These are phyloP conservation scores for Tricholoma terreum DNA, from an alignment of 768 basidiomycete genomes.

Conservation along the genomic window DNA sequence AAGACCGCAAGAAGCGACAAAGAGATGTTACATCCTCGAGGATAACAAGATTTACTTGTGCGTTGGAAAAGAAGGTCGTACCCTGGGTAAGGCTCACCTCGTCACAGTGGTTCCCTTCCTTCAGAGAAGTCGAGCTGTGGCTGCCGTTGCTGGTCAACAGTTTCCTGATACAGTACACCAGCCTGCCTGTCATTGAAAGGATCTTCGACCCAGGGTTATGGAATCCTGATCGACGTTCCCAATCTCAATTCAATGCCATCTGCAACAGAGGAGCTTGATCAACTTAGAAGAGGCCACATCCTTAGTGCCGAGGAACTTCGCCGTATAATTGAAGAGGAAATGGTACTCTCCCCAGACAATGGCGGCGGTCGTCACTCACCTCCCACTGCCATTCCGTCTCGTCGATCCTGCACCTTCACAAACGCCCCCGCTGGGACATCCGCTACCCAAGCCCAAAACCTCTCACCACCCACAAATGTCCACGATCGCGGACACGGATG, in stretches of 20 bases:
- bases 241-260: constrained; percentile 34
- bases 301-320: constrained; percentile 37
- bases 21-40: constrained; percentile 25
- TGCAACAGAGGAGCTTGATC: constrained; percentile 30
- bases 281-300: constrained; percentile 30
- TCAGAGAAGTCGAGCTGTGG: constrained; percentile 25
- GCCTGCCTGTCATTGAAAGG: constrained; percentile 38
- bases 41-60: constrained; percentile 38
- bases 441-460: constrained; percentile 14
- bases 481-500: constrained; percentile 36
- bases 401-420: constrained; percentile 28
- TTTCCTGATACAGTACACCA: constrained; percentile 16
- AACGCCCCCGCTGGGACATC: constrained; percentile 18
- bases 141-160: constrained; percentile 3
- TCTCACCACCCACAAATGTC: constrained; percentile 29
- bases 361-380: not conserved
- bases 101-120: constrained; percentile 67
- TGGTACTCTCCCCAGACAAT: constrained; percentile 30
- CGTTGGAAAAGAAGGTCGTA: constrained; percentile 35
- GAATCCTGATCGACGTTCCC: constrained; percentile 40
- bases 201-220: constrained; percentile 43
- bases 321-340: constrained; percentile 34
- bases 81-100: constrained; percentile 64
- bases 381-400: constrained; percentile 34
- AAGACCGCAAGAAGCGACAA: constrained; percentile 43